Conservation (phyloP, 768 basidiomycete genomes). For the Mrakia hoshinonis region DNA sequence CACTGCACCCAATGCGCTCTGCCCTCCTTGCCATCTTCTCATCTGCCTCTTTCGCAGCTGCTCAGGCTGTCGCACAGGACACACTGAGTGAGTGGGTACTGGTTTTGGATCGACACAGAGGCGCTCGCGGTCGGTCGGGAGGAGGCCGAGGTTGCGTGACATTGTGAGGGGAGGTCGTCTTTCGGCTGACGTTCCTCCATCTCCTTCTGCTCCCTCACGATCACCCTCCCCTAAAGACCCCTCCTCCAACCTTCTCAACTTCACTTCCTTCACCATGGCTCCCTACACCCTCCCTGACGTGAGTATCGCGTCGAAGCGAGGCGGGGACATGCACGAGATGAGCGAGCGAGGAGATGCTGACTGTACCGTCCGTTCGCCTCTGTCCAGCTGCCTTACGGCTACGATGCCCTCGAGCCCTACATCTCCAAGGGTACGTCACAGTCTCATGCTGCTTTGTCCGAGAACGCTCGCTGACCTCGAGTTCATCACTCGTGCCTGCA, state of each 20-base stretch:
- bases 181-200: neutral
- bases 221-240: slow-evolving; percentile 1
- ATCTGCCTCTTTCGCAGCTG: too few relatives aligned
- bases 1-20: too few relatives aligned
- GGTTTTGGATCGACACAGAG: too few relatives aligned
- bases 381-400: slow-evolving; percentile 57
- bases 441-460: neutral
- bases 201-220: neutral
- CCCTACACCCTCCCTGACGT: slow-evolving; percentile 22
- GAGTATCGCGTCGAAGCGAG: neutral
- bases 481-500: neutral
- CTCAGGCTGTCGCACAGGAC: too few relatives aligned
- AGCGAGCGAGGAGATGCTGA: neutral
- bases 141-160: too few relatives aligned
- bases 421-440: slow-evolving; percentile 50
- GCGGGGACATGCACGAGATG: neutral
- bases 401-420: slow-evolving; percentile 85
- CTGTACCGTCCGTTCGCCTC: neutral
- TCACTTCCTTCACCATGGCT: neutral
- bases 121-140: too few relatives aligned
- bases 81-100: too few relatives aligned
- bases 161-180: too few relatives aligned
- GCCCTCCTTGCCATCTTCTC: too few relatives aligned
- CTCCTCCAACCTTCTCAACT: neutral
- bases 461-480: too few relatives aligned